Evolutionary conservation across 768 basidiomycete genomes (phyloP), one percentile per base, ranked within the genome.

Genomic region (Thelephora aurantiotincta): DNA sequence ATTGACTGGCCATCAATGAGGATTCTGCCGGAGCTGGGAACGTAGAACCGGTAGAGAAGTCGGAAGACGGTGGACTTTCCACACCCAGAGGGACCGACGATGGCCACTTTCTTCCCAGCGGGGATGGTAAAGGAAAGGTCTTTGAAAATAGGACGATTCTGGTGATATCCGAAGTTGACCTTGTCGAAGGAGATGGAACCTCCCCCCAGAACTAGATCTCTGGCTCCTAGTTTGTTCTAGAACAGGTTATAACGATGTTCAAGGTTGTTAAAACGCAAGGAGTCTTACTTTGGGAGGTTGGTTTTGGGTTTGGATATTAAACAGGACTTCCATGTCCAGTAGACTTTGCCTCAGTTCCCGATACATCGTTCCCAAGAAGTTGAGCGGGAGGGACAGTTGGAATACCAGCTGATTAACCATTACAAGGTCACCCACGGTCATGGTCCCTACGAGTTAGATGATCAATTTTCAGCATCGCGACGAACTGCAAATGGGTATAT

Each of bases 341-440:
- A 99, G 65, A 60, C 91, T 94, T 59, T 99, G 96, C 36, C 92
- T 72, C 64, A 98, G 77, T 61, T 99, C 96, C 43, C 96, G 88
- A 58, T 99, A 99, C 45, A 99, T 93, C 1, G 92, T 89, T 1
- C 90, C 96, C 50, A 99, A 68, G 66, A 99, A 99, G 65, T 98
- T 98, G 51, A 99, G 78, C 3, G 96, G 96, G 30, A 98, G 67
- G 0, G 92, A 96, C 0, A 99, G 69, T 59, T 99, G 96, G 70
- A 99, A 99, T 33, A 98, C 91, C 20, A 99, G 74, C 59, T 97
- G 94, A 63, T 99, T 99, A 55, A 96, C 85, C 94, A 99, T 98
- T 55, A 99, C 96, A 12, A 99, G 76, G 58, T 99, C 96, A 6
- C 96, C 96, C 19, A 99, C 77, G 3, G 93, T 96, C 94, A 99